A percentile compares a stretch with the other conserved stretches of the same genome.
Evolutionary conservation across 2,329 filamentous ascomycete genomes (phyloP).

Genomic region (Pezicula rhizophila): DNA sequence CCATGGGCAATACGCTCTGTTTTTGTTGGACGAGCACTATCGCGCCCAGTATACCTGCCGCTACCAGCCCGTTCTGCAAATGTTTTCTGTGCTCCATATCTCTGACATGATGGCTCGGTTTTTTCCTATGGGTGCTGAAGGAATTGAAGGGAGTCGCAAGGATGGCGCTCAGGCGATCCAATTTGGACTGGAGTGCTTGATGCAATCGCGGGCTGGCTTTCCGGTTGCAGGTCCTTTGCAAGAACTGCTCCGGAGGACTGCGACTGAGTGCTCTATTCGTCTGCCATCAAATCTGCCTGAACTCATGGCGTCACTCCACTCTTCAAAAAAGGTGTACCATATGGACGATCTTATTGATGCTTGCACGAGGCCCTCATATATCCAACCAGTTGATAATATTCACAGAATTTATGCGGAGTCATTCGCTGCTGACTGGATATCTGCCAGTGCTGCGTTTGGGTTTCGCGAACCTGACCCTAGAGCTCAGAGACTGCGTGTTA

Average conservation of each 20-base stretch:
- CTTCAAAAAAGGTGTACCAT: constrained; percentile 10
- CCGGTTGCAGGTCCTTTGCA: constrained; percentile 26
- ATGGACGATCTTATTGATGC: constrained; percentile 28
- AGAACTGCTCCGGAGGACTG: constrained; percentile 23
- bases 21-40: constrained; percentile 25
- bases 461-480: constrained; percentile 10
- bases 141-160: constrained; percentile 8
- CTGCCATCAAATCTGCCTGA: constrained; percentile 17
- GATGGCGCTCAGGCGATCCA: constrained; percentile 22
- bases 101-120: constrained; percentile 25
- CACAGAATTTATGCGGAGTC: constrained; percentile 20
- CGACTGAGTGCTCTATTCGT: constrained; percentile 17
- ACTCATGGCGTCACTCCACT: constrained; percentile 8
- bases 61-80: constrained; percentile 28
- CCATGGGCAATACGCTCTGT: constrained; percentile 26
- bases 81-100: constrained; percentile 27
- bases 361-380: constrained; percentile 25
- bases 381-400: constrained; percentile 23
- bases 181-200: constrained; percentile 23
- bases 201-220: constrained; percentile 22
- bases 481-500: constrained; percentile 4
- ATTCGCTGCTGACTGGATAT: constrained; percentile 23
- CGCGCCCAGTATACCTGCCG: constrained; percentile 21
- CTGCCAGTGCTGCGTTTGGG: constrained; percentile 13
- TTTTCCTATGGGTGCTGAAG: constrained; percentile 20